A percentile compares a stretch with the other conserved stretches of the same genome.
Evolutionary conservation across 768 basidiomycete genomes (phyloP).

Genomic region (Suillus ampliporus): DNA sequence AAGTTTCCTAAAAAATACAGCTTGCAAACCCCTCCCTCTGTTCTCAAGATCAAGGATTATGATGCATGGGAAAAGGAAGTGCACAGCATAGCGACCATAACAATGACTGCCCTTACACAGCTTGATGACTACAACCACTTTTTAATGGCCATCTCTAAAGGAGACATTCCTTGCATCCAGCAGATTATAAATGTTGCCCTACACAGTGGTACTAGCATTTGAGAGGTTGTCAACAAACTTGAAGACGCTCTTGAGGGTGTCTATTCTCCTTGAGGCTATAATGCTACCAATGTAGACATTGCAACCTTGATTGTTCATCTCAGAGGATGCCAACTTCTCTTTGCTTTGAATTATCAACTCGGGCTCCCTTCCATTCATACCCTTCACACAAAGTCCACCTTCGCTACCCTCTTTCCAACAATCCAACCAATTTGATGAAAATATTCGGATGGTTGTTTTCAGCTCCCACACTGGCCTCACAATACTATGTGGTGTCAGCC

Average conservation of each 20-base stretch:
- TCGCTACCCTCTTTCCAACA: conserved; percentile 16
- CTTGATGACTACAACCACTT: conserved; percentile 11
- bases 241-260: conserved; percentile 11
- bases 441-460: background rate
- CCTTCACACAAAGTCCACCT: conserved; percentile 7
- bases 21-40: too few relatives aligned
- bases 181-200: conserved; percentile 11
- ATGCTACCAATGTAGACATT: conserved; percentile 12
- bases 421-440: background rate
- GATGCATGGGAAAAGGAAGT: too few relatives aligned
- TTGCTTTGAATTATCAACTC: conserved; percentile 19
- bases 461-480: too few relatives aligned
- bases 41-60: too few relatives aligned
- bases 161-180: conserved; percentile 12
- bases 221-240: conserved; percentile 12
- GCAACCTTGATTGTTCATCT: conserved; percentile 14
- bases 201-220: conserved; percentile 17
- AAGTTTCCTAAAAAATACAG: too few relatives aligned
- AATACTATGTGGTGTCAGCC: conserved; percentile 5
- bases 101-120: background rate
- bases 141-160: conserved; percentile 7
- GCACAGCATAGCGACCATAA: too few relatives aligned
- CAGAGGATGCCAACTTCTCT: conserved; percentile 17
- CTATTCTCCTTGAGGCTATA: conserved; percentile 1
- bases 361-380: conserved; percentile 20